Evolutionary conservation across 2,329 filamentous ascomycete species (phyloP).

Genomic region (Arachnomyces sp.): DNA sequence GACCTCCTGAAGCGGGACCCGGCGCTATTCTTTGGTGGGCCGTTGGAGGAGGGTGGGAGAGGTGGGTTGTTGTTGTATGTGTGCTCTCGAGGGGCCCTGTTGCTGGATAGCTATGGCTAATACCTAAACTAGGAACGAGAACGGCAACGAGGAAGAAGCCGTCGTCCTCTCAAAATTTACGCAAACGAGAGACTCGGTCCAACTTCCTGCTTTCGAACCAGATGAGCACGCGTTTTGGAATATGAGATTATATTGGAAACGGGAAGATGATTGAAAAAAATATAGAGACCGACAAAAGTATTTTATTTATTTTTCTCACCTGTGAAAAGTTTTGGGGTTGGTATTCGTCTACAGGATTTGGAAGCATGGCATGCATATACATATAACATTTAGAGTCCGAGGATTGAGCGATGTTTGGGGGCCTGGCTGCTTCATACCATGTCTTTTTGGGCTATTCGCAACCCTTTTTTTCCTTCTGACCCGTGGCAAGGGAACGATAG

Average conservation of each 20-base stretch:
- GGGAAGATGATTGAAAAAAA: slow-evolving; percentile 6
- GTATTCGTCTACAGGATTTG: too few species aligned
- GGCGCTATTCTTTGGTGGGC: slow-evolving; percentile 50
- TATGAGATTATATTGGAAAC: slow-evolving; percentile 26
- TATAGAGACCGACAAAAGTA: slow-evolving; percentile 14
- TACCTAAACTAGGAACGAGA: slow-evolving; percentile 3
- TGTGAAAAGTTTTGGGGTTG: too few species aligned
- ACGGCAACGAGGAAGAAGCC: slow-evolving; percentile 16
- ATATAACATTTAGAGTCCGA: too few species aligned
- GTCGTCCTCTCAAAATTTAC: slow-evolving; percentile 17
- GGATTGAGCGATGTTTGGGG: too few species aligned
- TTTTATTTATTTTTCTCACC: too few species aligned
- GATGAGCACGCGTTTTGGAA: slow-evolving; percentile 31
- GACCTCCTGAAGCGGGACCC: slow-evolving; percentile 43
- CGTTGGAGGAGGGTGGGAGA: slow-evolving; percentile 19
- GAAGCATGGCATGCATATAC: too few species aligned
- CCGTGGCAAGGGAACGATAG: too few species aligned
- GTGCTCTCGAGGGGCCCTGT: too few species aligned
- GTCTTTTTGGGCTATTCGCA: too few species aligned
- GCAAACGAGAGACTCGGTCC: slow-evolving; percentile 15
- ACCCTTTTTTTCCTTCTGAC: too few species aligned
- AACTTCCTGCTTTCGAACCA: slow-evolving; percentile 22
- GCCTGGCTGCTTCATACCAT: too few species aligned
- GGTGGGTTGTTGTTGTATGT: too few species aligned
- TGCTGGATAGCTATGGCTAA: background rate